Conservation (phyloP, 106 monocot species). For the Amphibolis antarctica region DNA sequence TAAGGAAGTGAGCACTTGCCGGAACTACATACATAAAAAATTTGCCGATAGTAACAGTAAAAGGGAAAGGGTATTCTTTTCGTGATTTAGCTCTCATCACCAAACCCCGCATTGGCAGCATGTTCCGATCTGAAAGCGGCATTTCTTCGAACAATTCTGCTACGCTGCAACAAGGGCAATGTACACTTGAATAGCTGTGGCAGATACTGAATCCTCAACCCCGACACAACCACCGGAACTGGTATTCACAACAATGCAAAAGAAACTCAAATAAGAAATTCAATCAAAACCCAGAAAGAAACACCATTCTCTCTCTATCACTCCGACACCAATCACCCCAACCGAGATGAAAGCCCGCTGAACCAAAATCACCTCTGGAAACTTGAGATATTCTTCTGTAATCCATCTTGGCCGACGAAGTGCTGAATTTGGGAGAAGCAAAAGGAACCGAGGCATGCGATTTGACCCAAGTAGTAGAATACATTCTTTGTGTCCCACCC, state of each 20-base stretch:
- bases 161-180: background rate
- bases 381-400: background rate
- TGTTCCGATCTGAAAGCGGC: conserved; percentile 4
- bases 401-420: background rate
- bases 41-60: too few species aligned
- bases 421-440: background rate
- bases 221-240: conserved; percentile 2
- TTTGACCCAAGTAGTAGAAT: background rate
- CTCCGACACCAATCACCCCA: background rate
- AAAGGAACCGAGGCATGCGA: background rate
- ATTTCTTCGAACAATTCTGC: conserved; percentile 10
- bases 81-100: background rate
- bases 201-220: background rate
- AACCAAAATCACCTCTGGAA: background rate
- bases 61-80: background rate
- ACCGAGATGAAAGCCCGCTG: background rate
- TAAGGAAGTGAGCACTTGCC: background rate
- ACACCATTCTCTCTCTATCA: background rate
- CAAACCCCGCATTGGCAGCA: background rate
- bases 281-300: background rate
- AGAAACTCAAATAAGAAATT: background rate
- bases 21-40: too few species aligned
- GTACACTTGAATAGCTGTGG: background rate
- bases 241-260: background rate
- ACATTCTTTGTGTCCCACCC: background rate